These are phyloP conservation scores for Teratosphaeria viscida DNA, from an alignment of 2,329 filamentous ascomycete species.

Conservation along the genomic window DNA sequence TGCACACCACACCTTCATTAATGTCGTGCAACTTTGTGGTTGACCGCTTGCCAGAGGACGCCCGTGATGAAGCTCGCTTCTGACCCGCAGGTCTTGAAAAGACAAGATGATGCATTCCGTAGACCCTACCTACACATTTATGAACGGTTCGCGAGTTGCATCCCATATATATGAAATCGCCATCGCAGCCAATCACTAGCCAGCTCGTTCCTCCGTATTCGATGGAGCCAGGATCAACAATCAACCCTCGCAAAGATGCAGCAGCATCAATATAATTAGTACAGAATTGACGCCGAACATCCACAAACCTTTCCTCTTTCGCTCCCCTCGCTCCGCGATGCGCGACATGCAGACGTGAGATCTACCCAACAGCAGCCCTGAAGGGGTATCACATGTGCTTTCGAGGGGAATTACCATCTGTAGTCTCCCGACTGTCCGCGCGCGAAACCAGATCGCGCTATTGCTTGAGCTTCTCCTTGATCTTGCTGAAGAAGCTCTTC, in stretches of 20 bases:
- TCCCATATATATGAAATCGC: not conserved
- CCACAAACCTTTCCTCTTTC: not conserved
- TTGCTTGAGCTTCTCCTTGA: constrained; percentile 38
- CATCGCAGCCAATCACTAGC: not conserved
- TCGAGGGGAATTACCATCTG: not conserved
- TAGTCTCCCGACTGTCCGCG: not conserved
- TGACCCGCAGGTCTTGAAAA: not conserved
- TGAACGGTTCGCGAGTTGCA: not conserved
- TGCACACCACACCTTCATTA: not conserved
- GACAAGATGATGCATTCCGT: not conserved
- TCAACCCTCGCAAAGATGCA: not conserved
- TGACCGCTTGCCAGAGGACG: not conserved
- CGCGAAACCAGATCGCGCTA: not conserved
- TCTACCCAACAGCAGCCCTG: not conserved
- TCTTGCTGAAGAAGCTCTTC: constrained; percentile 38
- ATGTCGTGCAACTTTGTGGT: not conserved
- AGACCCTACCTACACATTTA: not conserved
- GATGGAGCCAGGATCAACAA: not conserved
- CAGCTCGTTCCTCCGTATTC: not conserved
- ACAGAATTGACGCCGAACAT: not conserved
- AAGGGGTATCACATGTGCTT: not conserved
- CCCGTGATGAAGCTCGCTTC: not conserved
- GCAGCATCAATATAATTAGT: not conserved
- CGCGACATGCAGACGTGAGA: not conserved
- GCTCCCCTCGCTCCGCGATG: not conserved